Evolutionary conservation across 371 early-diverging fungal species (phyloP).

Genomic region (Blyttiomyces sp.): DNA sequence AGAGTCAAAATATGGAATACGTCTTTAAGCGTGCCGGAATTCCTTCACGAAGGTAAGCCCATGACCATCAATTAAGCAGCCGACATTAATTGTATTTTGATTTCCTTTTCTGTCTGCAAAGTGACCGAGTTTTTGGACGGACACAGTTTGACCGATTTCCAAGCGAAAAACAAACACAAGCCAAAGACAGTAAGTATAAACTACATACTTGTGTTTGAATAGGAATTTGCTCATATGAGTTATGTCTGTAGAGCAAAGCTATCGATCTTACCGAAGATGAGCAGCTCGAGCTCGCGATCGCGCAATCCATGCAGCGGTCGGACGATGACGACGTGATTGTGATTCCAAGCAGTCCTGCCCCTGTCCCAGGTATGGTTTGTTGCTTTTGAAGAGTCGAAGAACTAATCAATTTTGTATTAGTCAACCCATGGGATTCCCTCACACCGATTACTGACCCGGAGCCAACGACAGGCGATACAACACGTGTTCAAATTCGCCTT

Average conservation of each 20-base stretch:
- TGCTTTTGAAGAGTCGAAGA: background rate
- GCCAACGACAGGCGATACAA: constrained; percentile 22
- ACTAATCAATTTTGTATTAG: background rate
- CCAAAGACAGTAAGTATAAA: no score
- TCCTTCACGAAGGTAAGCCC: constrained; percentile 64
- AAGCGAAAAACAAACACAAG: constrained; percentile 10
- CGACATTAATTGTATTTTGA: background rate
- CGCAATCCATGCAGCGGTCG: constrained; percentile 8
- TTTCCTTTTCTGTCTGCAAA: background rate
- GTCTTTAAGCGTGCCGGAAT: constrained; percentile 53
- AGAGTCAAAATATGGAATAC: constrained; percentile 66
- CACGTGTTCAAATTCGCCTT: constrained; percentile 43
- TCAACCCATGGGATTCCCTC: constrained; percentile 13
- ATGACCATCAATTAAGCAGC: constrained; percentile 1
- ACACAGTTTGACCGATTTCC: background rate
- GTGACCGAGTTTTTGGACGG: constrained; percentile 19
- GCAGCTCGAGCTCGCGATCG: constrained; percentile 77
- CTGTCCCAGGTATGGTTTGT: background rate
- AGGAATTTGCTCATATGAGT: no score
- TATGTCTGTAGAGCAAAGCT: no score
- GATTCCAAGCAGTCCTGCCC: constrained; percentile 5
- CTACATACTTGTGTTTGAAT: no score
- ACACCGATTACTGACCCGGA: constrained; percentile 15
- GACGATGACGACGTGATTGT: constrained; percentile 8
- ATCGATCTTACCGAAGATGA: constrained; percentile 90